Evolutionary conservation across 106 monocot genomes (phyloP), one percentile per base, ranked within the genome.

Genomic region (Phalaenopsis aphrodite): DNA sequence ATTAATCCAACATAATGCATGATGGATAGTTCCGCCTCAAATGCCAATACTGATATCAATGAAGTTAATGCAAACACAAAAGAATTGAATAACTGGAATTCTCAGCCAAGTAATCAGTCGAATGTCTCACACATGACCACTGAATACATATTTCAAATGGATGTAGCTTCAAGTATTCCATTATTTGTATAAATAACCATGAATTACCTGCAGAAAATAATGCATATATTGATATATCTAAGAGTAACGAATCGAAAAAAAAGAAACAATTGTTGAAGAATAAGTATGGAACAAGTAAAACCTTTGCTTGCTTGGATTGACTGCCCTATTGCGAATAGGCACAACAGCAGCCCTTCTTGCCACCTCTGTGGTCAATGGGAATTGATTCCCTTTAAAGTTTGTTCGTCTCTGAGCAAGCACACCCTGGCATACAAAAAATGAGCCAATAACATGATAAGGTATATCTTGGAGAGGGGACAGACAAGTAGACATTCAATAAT

Each of bases 381-480:
- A 91, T 58, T 88, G 93, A 86, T 88, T 91, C 55, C 83, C 91
- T 17, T 61, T 78, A 78, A 88, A 87, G 84, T 90, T 91, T 75
- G 96, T 86, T 74, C 96, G 93, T 77, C 84, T 88, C 71, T 86
- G 86, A 36, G 96, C 96, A 88, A 96, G 88, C 49, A 87, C 87
- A 38, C 90, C 93, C 93, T 93, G 45, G 15, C 42, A 38, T 45
- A 49, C 30, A 39, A 39, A 69, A 69, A 10, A 69, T 41, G 0
- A 69, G 38, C 38, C 38, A 74, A 69, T 3, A 69, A 69, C 10
- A 69, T 15, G 12, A 4, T 36, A 39, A 69, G 39, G 12, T 11
- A 39, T 69, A 65, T 65, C n/a, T 23, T 65, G 64, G 24, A 12
- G n/a, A 21, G 64, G 64, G 38, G 12, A 12, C 38, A 71, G 15